Conservation (phyloP, 2,329 filamentous ascomycete species). For the Hypoxylon sp. region DNA sequence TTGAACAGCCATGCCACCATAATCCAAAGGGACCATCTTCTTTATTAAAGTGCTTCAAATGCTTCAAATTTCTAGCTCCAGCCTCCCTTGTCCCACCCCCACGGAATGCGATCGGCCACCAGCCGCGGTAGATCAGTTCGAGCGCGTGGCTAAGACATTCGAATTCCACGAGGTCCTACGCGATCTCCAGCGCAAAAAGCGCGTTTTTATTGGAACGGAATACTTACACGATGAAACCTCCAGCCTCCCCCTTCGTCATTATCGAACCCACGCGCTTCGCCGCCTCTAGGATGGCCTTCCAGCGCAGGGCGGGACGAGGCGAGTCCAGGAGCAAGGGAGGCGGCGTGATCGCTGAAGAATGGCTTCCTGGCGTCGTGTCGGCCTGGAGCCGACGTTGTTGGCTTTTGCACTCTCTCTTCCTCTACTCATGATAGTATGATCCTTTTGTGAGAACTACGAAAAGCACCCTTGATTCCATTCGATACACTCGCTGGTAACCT, state of each 20-base stretch:
- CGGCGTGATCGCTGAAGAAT: constrained; percentile 39
- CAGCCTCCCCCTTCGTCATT: constrained; percentile 46
- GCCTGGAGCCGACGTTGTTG: constrained; percentile 21
- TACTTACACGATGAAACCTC: constrained; percentile 39
- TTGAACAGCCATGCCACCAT: constrained; percentile 34
- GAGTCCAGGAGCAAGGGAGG: constrained; percentile 38
- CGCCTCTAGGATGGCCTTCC: constrained; percentile 27
- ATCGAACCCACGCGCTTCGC: constrained; percentile 40
- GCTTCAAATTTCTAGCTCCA: constrained; percentile 40
- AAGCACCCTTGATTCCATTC: constrained; percentile 16
- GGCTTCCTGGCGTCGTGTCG: constrained; percentile 28
- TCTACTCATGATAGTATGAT: constrained; percentile 21
- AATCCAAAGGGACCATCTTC: not conserved
- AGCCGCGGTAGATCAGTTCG: constrained; percentile 38
- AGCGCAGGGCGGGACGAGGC: constrained; percentile 36
- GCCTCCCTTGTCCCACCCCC: constrained; percentile 18
- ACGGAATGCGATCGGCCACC: constrained; percentile 44
- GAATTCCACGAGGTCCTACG: constrained; percentile 42
- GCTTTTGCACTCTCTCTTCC: constrained; percentile 32
- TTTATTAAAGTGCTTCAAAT: constrained; percentile 41
- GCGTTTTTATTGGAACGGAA: constrained; percentile 2
- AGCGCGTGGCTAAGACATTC: constrained; percentile 49
- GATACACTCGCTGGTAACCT: not conserved
- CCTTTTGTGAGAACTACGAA: constrained; percentile 11
- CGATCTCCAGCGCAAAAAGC: not conserved